Conservation (phyloP, 208 protist genomes). For the Porcisia hertigi region DNA sequence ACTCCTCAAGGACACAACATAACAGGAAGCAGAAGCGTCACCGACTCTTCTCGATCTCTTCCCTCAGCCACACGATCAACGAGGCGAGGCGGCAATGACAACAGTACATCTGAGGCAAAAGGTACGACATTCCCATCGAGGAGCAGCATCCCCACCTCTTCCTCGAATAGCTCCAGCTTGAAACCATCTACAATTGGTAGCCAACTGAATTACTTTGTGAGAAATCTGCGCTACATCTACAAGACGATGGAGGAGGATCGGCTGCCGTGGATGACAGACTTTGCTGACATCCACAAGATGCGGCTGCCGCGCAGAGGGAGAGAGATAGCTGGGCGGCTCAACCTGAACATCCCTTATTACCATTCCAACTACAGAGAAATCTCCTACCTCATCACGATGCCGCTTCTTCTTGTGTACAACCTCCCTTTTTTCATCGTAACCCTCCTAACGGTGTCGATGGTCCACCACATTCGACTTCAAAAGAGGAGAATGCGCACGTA, state of each 20-base stretch:
- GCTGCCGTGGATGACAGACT: slow-evolving; percentile 79
- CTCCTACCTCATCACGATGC: slow-evolving; percentile 57
- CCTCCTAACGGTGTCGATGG: slow-evolving; percentile 31
- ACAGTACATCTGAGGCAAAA: not conserved
- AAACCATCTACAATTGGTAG: slow-evolving; percentile 27
- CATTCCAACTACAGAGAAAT: slow-evolving; percentile 74
- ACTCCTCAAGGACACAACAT: not conserved
- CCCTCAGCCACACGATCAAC: not conserved
- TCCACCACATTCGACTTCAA: slow-evolving; percentile 45
- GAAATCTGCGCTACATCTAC: slow-evolving; percentile 22
- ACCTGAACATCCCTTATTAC: slow-evolving; percentile 89
- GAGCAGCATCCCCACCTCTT: slow-evolving; percentile 28
- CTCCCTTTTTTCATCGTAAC: slow-evolving; percentile 55
- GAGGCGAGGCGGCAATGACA: not conserved
- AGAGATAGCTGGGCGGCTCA: slow-evolving; percentile 55
- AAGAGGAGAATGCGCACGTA: slow-evolving; percentile 32
- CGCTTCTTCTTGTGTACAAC: slow-evolving; percentile 70
- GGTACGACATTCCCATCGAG: not conserved
- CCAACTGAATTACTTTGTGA: slow-evolving; percentile 23
- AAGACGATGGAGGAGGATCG: slow-evolving; percentile 47
- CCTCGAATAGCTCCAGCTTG: slow-evolving; percentile 36
- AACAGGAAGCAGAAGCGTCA: not conserved
- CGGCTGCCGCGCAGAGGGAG: slow-evolving; percentile 38
- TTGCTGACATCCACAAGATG: slow-evolving; percentile 62
- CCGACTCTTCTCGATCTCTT: not conserved